Evolutionary conservation across 2,329 filamentous ascomycete species (phyloP), one percentile per base, ranked within the genome.

Genomic region (Penicillium sp.): DNA sequence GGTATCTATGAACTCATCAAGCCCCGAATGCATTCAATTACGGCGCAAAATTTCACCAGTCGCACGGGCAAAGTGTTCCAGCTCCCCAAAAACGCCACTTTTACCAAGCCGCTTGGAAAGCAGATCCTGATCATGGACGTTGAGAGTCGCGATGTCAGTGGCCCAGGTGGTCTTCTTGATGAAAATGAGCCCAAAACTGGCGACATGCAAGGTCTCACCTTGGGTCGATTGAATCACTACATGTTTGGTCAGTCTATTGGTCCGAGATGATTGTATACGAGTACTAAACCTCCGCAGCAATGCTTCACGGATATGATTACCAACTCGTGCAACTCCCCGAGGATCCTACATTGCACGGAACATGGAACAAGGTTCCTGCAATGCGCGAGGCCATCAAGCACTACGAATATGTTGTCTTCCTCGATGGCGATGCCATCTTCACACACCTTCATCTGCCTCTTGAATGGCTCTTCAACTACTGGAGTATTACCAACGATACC

Each of bases 371-470:
- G 43, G 43, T 46, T 25, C 43, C 43, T 6, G 43, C 26, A 13
- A 46, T 46, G 22, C 22, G 14, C 3, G 25, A 46, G 43, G 43
- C 43, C 22, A 26, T 46, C 30, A 69, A 72, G 26, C 62, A 72
- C 1, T 79, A 83, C 67, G 70, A 77, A 4, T 76, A 80, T 7
- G 76, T 82, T 25, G 70, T 83, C 49, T 78, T 79, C 48, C 66
- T 82, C 55, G 81, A 83, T 64, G 76, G 79, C 26, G 81, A 83
- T 60, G 78, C 75, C 19, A 73, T 77, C 6, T 74, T 82, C 55
- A 70, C 74, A 0, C 73, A 82, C 57, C 74, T 77, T 1, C 73
- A 81, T 37, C 66, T 83, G 0, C 80, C 81, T 2, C 60, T 82
- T 16, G 81, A 83, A 69, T 83, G 79, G 77, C 74, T 83, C 6